Evolutionary conservation across 2,329 filamentous ascomycete genomes (phyloP), one percentile per base, ranked within the genome.

Genomic region (Trichothecium sympodiale): DNA sequence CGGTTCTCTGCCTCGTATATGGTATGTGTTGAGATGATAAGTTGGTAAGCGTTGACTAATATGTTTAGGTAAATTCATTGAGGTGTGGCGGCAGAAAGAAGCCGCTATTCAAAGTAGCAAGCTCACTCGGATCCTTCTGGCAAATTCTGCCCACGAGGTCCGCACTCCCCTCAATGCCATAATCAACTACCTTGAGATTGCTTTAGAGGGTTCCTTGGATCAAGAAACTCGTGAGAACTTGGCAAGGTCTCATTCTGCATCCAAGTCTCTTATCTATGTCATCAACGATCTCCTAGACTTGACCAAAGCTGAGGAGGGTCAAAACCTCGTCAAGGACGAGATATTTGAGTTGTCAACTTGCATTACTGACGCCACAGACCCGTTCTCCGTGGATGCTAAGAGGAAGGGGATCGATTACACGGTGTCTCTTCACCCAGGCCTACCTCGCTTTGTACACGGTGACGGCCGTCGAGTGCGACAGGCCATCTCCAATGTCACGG

Each of bases 111-210:
- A 93, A 47, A 89, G 67, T 51, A 93, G 82, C 45, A 81, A 88
- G 40, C 64, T 94, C 3, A 94, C 85, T 0, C 69, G 76, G 32
- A 59, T 94, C 4, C 59, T 94, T 2, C 65, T 94, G 16, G 83
- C 86, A 4, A 94, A 94, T 44, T 93, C 86, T 0, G 87, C 87
- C 0, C 88, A 94, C 44, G 87, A 94, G 61, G 85, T 94, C 8
- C 79, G 88, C 34, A 94, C 87, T 1, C 87, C 87, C 0, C 61
- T 94, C 3, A 94, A 94, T 49, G 87, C 87, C 13, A 94, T 94
- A 49, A 93, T 94, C 57, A 94, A 94, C 47, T 94, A 93, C 46
- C 70, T 94, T 1, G 87, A 94, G 47, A 94, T 94, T 43, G 87
- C 87, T 0, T 61, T 94, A 2, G 87, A 94, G 57, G 85, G 86